Conservation (phyloP, 148 eudicot species). For the Camellia lanceoleosa region DNA sequence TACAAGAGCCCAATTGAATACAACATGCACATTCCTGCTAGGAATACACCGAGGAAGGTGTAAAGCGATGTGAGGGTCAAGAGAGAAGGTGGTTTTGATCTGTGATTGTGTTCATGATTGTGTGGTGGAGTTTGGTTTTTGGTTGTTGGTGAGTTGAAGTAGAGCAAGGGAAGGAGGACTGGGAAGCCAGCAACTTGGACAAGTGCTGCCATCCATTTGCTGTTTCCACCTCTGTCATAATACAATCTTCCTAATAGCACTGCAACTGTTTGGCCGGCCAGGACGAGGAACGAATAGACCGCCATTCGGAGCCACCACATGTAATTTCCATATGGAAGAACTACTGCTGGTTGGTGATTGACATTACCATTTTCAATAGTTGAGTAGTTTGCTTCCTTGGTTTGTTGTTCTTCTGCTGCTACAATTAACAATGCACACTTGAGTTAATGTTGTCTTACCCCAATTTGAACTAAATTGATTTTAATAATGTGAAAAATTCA, state of each 20-base stretch:
- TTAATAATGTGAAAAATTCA: too few relatives aligned
- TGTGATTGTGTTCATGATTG: not conserved
- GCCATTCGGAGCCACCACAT: slow-evolving; percentile 38
- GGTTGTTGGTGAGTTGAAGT: slow-evolving; percentile 14
- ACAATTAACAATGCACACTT: too few relatives aligned
- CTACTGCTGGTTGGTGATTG: not conserved
- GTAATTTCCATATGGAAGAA: slow-evolving; percentile 3
- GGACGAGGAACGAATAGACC: slow-evolving; percentile 29
- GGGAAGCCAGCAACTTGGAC: slow-evolving; percentile 43
- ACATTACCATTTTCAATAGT: slow-evolving; percentile 9
- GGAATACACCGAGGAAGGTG: slow-evolving; percentile 34
- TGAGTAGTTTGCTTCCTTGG: not conserved
- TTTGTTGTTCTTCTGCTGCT: too few relatives aligned
- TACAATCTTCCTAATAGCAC: slow-evolving; percentile 42
- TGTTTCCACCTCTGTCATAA: slow-evolving; percentile 46
- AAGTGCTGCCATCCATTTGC: slow-evolving; percentile 38
- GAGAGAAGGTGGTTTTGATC: slow-evolving; percentile 3
- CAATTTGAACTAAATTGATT: too few relatives aligned
- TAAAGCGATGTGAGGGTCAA: slow-evolving; percentile 23
- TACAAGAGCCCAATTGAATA: slow-evolving; percentile 55
- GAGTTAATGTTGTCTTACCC: too few relatives aligned
- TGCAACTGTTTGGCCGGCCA: slow-evolving; percentile 41
- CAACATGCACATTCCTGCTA: slow-evolving; percentile 36
- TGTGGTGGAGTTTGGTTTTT: not conserved
- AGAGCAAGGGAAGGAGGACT: slow-evolving; percentile 38